A percentile compares a stretch with the other conserved stretches of the same genome.
Evolutionary conservation across 129 eudicot genomes (phyloP).

Genomic region (Ambrosia trifida): DNA sequence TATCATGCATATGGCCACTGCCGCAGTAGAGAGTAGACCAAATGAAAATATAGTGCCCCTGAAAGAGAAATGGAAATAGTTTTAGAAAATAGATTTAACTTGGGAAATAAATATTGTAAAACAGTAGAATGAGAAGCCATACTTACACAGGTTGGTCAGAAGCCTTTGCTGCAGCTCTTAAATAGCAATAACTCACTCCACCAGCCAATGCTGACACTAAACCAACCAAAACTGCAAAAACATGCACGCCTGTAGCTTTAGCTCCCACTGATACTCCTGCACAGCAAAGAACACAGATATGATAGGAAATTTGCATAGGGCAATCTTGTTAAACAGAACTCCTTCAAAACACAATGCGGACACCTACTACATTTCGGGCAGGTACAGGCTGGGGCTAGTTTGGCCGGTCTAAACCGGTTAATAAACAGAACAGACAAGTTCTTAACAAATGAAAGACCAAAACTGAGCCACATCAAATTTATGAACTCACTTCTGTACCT

Average conservation of each 20-base stretch:
- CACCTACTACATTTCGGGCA: not conserved
- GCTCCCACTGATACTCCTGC: conserved; percentile 40
- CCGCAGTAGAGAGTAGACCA: conserved; percentile 52
- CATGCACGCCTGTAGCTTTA: conserved; percentile 33
- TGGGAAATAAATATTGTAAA: not conserved
- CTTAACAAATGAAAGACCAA: conserved; percentile 13
- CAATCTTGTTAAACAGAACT: conserved; percentile 9
- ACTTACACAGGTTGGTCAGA: conserved; percentile 82
- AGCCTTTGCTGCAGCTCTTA: conserved; percentile 74
- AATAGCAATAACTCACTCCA: conserved; percentile 62
- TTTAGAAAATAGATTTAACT: not conserved
- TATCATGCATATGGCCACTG: conserved; percentile 56
- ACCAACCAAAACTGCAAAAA: conserved; percentile 53
- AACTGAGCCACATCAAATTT: conserved; percentile 12
- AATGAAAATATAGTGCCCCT: conserved; percentile 65
- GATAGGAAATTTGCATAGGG: not conserved
- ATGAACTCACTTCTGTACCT: conserved; percentile 65
- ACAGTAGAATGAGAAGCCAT: conserved; percentile 14
- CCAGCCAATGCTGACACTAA: conserved; percentile 58
- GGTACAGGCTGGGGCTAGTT: not conserved
- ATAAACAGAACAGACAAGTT: not conserved
- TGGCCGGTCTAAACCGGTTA: not conserved
- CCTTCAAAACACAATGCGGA: not conserved
- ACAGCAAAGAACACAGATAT: conserved; percentile 11
- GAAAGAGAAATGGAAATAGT: conserved; percentile 28